These are phyloP conservation scores for Cnidoscolus chayamansa DNA, from an alignment of 441 rosid species.

Conservation along the genomic window DNA sequence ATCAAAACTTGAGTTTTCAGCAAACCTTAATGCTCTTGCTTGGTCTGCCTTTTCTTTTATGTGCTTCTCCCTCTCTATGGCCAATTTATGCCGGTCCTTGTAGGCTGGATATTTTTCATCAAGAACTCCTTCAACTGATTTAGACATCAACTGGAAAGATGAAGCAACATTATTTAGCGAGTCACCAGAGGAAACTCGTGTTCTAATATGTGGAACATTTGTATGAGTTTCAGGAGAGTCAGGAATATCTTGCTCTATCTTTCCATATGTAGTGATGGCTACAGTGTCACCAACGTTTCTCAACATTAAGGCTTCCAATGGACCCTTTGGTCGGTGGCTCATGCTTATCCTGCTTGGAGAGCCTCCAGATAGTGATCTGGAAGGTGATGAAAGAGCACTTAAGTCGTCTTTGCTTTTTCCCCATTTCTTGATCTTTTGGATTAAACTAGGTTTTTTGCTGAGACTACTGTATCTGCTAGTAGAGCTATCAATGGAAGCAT, in stretches of 20 bases:
- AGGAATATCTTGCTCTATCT: slow-evolving; percentile 50
- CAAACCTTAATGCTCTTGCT: slow-evolving; percentile 73
- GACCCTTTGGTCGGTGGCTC: slow-evolving; percentile 66
- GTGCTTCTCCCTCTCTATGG: slow-evolving; percentile 81
- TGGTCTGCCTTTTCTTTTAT: slow-evolving; percentile 75
- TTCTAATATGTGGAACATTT: slow-evolving; percentile 50
- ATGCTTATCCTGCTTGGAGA: slow-evolving; percentile 74
- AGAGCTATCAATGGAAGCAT: slow-evolving; percentile 78
- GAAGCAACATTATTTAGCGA: slow-evolving; percentile 55
- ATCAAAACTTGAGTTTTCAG: slow-evolving; percentile 36
- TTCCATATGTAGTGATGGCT: slow-evolving; percentile 80
- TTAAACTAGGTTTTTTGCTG: slow-evolving; percentile 67
- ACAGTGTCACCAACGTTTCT: slow-evolving; percentile 76
- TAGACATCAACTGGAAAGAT: slow-evolving; percentile 89
- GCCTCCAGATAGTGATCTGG: slow-evolving; percentile 69
- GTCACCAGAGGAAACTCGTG: slow-evolving; percentile 49
- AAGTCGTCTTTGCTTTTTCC: slow-evolving; percentile 84
- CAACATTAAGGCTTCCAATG: slow-evolving; percentile 81
- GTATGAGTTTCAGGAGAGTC: slow-evolving; percentile 59
- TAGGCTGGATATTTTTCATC: slow-evolving; percentile 89
- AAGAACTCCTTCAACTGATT: slow-evolving; percentile 68
- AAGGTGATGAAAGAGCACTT: slow-evolving; percentile 59
- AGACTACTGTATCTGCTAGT: slow-evolving; percentile 64
- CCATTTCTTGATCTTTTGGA: slow-evolving; percentile 87
- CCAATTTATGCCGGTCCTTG: slow-evolving; percentile 86